Conservation (phyloP, 2,329 filamentous ascomycete genomes). For the Colletotrichum falcatum region DNA sequence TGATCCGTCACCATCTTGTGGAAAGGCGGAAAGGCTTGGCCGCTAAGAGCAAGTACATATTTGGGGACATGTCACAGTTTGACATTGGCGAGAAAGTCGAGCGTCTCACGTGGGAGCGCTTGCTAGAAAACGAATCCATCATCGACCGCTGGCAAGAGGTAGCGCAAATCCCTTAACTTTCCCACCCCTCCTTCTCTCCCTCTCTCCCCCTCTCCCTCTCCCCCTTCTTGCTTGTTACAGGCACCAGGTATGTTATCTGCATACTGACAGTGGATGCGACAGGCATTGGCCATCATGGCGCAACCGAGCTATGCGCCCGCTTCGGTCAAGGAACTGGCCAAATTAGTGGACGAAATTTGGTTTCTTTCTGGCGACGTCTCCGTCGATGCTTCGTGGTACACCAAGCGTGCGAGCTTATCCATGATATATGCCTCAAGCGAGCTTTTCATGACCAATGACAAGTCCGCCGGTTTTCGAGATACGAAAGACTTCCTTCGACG, state of each 20-base stretch:
- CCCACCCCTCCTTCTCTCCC: not conserved
- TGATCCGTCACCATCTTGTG: constrained; percentile 83
- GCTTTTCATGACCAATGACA: constrained; percentile 94
- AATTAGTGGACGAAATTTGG: constrained; percentile 92
- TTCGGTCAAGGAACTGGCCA: constrained; percentile 82
- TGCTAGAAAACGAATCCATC: constrained; percentile 79
- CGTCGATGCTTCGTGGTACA: constrained; percentile 91
- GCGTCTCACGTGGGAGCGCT: constrained; percentile 78
- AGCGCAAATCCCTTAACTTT: constrained; percentile 45
- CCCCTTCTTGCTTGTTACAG: not conserved
- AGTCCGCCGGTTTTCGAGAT: constrained; percentile 76
- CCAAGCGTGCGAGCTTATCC: constrained; percentile 68
- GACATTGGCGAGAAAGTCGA: constrained; percentile 74
- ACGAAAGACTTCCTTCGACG: constrained; percentile 85
- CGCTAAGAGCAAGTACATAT: constrained; percentile 52
- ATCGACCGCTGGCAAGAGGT: constrained; percentile 90
- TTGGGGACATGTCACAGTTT: constrained; percentile 49
- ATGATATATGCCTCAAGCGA: constrained; percentile 79
- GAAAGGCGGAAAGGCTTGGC: constrained; percentile 73
- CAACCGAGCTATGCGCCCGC: constrained; percentile 81
- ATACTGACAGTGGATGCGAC: constrained; percentile 15
- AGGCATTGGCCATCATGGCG: constrained; percentile 93
- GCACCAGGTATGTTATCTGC: not conserved
- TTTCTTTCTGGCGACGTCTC: constrained; percentile 84
- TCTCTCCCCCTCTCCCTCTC: not conserved